Percentiles rank a stretch among this genome's conserved stretches.
Conservation (phyloP, 2,329 filamentous ascomycete species). For the Sphaerulina musiva region DNA sequence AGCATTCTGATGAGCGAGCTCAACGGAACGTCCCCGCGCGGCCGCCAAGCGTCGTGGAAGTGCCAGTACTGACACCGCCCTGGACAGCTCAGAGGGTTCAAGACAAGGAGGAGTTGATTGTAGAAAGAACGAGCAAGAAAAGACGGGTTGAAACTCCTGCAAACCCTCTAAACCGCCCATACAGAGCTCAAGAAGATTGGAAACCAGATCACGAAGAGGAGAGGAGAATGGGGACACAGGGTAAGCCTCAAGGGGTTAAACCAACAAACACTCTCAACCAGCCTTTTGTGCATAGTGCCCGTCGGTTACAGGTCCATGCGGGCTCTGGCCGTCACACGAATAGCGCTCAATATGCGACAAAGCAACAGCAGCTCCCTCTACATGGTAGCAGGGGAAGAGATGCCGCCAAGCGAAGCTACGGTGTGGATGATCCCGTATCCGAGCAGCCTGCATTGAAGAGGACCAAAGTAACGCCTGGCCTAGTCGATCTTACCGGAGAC, state of each 20-base stretch:
- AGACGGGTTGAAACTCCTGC: background rate
- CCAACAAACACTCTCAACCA: conserved; percentile 2
- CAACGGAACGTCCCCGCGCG: background rate
- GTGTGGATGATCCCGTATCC: background rate
- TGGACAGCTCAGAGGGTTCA: background rate
- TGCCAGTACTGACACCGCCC: background rate
- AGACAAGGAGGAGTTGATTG: background rate
- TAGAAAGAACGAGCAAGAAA: conserved; percentile 1
- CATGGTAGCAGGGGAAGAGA: background rate
- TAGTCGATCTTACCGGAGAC: background rate
- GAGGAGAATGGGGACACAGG: background rate
- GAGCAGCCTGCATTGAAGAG: background rate
- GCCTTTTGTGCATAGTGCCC: background rate
- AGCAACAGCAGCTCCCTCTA: background rate
- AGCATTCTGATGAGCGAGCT: background rate
- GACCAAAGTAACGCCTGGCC: background rate
- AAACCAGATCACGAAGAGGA: background rate
- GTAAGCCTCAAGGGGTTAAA: background rate
- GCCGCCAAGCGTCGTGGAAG: background rate
- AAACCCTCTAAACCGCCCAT: background rate
- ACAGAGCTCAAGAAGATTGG: background rate
- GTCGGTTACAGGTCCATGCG: background rate
- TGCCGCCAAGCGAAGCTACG: background rate
- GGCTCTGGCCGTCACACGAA: background rate
- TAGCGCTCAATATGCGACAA: background rate